Evolutionary conservation across 805 yeast species (phyloP), one percentile per base, ranked within the genome.

Genomic region (Pichia thaimueangensis): DNA sequence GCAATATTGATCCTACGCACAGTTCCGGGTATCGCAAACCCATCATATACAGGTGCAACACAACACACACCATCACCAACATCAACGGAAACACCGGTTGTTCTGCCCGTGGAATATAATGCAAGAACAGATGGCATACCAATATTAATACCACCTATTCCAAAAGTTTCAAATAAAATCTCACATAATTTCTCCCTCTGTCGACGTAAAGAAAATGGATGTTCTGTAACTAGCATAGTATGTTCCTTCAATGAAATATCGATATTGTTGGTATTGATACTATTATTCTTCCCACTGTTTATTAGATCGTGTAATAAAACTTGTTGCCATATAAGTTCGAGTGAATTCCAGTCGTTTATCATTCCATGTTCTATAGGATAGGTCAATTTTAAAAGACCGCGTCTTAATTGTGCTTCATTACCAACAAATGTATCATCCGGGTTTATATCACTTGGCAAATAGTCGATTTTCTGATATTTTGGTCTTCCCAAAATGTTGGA

Each of bases 11-110:
- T 68, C 42, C 96, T 63, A 58, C 76, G 74, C 20, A 86, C 77
- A 3, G 89, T 78, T 2, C 80, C 70, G 0, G 89, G 80, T 13
- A 89, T 58, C 11, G 89, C 71, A 59, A 86, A 89, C 5, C 97
- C 97, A 47, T 87, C 88, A 61, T 78, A 91, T 0, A 91, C 86
- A 0, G 97, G 96, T 2, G 87, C 95, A 8, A 84, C 71, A 55
- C 85, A 89, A 30, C 85, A 75, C 21, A 87, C 95, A 5, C 97
- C 97, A 60, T 89, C 97, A 5, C 97, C 97, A n/a, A 82, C 75
- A 56, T 89, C 96, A 11, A 91, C 56, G 3, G 86, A 95, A 30
- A 86, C 74, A 1, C 97, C 97, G 0, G 95, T 88, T 7, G 97
- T 89, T 50, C 86, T 67, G 0, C 97, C 97, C 5, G 86, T 74